Base-by-base conservation (phyloP, 1,284 basidiomycete species). In the Nidula niveotomentosa region DNA sequence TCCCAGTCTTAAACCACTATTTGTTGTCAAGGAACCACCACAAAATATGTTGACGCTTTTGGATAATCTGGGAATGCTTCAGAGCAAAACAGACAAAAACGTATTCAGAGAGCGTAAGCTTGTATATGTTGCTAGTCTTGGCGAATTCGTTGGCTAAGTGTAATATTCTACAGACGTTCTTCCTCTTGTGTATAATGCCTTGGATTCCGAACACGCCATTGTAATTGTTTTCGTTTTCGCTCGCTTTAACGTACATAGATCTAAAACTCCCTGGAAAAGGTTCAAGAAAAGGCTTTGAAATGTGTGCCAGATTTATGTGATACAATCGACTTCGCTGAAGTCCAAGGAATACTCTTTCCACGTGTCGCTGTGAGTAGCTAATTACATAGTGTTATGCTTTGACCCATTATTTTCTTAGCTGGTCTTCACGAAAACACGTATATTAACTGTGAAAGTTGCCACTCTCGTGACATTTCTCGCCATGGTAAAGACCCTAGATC, bases 401-500 rank as follows among this genome's bases (percentile, higher is more conserved):
- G 17, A 15, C 30, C 47, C 30, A 18, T 53, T 23, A 13, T 49
- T 44, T 49, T 33, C 34, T 12, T 64, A 96, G 91, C 77, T 91
- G 54, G 86, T 97, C 1, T 96, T 97, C 69, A 92, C 93, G 1
- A 91, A 92, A 68, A 96, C 96, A 2, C 85, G 91, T 37, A 83
- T 94, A 49, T 69, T 96, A 47, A 85, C 86, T 1, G 90, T 96
- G 65, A 97, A 97, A 75, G 91, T 94, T 34, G 91, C 89, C 45
- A 96, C 95, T 1, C 77, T 98, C 48, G 79, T 84, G 36, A 96
- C 94, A 54, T 98, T 99, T 73, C 75, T 94, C 39, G 77, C 88
- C 1, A 94, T 99, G 92, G 92, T 99, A 17, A 89, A 91, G 64
- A 95, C 93, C 1, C 81, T 99, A 41, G 96, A 99, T 74, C 93